Conservation (phyloP, 208 protist species). For the Naegleria gruberi region DNA sequence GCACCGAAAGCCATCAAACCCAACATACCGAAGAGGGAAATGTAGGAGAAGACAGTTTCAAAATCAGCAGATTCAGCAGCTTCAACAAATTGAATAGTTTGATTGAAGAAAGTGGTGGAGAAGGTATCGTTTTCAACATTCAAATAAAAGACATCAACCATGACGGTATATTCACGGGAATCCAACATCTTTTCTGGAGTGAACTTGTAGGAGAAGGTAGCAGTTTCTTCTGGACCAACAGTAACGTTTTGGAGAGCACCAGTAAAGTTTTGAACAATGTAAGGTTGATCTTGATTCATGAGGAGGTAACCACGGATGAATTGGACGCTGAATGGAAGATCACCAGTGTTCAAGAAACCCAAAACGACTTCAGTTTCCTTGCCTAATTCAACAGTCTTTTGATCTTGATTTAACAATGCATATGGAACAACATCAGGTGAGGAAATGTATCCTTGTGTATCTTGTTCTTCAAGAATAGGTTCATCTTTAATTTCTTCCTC, state of each 20-base stretch:
- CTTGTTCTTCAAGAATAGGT: background rate
- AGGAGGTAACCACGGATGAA: slow-evolving; percentile 7
- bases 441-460: background rate
- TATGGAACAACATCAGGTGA: slow-evolving; percentile 7
- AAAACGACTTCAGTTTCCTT: background rate
- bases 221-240: slow-evolving; percentile 52
- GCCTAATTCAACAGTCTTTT: slow-evolving; percentile 1
- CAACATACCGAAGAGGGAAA: slow-evolving; percentile 59
- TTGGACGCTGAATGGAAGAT: slow-evolving; percentile 8
- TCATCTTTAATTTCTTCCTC: background rate
- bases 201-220: slow-evolving; percentile 67
- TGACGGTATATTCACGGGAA: slow-evolving; percentile 64
- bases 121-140: slow-evolving; percentile 53
- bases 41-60: slow-evolving; percentile 63
- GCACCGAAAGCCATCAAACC: slow-evolving; percentile 46
- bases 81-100: slow-evolving; percentile 57
- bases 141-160: slow-evolving; percentile 62
- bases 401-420: background rate
- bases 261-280: slow-evolving; percentile 72
- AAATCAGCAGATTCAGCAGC: slow-evolving; percentile 56
- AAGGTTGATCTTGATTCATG: background rate
- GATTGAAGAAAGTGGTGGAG: slow-evolving; percentile 60
- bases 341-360: slow-evolving; percentile 10
- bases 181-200: slow-evolving; percentile 57
- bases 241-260: slow-evolving; percentile 59